Evolutionary conservation across 768 basidiomycete genomes (phyloP).

Genomic region (Russula vinacea): DNA sequence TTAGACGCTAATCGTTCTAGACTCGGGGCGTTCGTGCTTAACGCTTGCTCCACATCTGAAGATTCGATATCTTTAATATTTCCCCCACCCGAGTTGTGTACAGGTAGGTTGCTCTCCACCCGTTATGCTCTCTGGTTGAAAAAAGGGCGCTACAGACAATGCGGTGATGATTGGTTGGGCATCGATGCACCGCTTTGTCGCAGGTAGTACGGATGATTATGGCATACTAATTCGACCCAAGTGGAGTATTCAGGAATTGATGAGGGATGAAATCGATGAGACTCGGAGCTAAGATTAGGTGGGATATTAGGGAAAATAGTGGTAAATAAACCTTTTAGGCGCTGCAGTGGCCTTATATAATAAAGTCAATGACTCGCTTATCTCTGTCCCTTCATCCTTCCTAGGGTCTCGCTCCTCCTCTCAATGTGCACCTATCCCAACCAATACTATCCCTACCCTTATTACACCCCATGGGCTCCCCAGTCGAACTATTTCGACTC

Average conservation of each 20-base stretch:
- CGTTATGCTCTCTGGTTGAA: neutral
- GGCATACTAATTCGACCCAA: slow-evolving; percentile 58
- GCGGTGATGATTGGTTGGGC: slow-evolving; percentile 98
- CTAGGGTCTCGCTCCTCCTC: slow-evolving; percentile 4
- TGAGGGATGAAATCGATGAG: neutral
- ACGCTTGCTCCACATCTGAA: slow-evolving; percentile 33
- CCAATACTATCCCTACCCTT: neutral
- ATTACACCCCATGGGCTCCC: neutral
- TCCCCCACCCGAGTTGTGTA: slow-evolving; percentile 79
- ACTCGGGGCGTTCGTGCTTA: slow-evolving; percentile 35
- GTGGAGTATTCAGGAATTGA: slow-evolving; percentile 73
- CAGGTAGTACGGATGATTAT: slow-evolving; percentile 58
- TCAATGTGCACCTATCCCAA: slow-evolving; percentile 16
- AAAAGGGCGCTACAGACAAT: slow-evolving; percentile 58
- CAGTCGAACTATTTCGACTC: slow-evolving; percentile 5
- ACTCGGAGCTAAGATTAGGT: neutral
- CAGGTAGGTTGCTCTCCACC: slow-evolving; percentile 49
- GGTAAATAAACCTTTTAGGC: neutral
- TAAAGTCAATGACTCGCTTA: slow-evolving; percentile 7
- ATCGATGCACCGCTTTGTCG: slow-evolving; percentile 74
- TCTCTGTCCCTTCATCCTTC: slow-evolving; percentile 3
- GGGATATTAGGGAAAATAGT: neutral
- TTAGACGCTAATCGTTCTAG: slow-evolving; percentile 32
- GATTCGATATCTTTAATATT: slow-evolving; percentile 52
- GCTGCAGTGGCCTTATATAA: neutral